Evolutionary conservation across 495 filamentous ascomycete species (phyloP), one percentile per base, ranked within the genome.

Genomic region (Amphirosellinia nigrospora): DNA sequence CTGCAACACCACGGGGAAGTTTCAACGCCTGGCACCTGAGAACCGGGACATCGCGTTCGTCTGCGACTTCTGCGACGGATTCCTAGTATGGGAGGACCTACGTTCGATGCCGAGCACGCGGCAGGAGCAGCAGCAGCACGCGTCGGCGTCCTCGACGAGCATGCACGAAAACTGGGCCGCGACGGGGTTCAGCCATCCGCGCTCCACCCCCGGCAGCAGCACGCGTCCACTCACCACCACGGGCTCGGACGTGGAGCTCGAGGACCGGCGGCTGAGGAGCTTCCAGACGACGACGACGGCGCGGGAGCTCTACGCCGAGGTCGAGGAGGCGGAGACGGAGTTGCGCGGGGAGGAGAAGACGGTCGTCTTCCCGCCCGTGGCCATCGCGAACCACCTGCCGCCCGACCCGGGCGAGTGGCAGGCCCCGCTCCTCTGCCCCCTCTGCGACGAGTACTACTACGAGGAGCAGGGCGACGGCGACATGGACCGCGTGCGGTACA

Each of bases 11-110:
- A 69, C 66, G 32, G 69, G 69, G 4, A 59, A 32, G 15, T 85
- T 86, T 62, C 78, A 83, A 74, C 76, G 81, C 7, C 73, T 83
- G 45, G 66, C 30, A 4, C 66, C 66, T 10, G 66, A 56, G 34
- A 62, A 69, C 15, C 56, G 38, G n/a, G 82, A 84, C 67, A 80
- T 81, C 21, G 83, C 83, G 1, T 86, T 85, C 64, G 78, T 84
- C 0, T 86, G 83, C 71, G 80, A 86, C 71, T 86, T 81, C 68
- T 86, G 83, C 77, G 81, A 84, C 71, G 83, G 83, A 9, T 81
- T 79, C 48, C 69, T 86, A 15, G 75, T 86, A 28, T 86, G 83
- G 83, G 76, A 81, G 36, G 80, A 86, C 69, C 70, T 85, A 62
- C 73, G 72, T 53, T 72, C 70, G 4, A 80, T 85, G 71, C 82